Evolutionary conservation across 306 rosid genomes (phyloP).

Genomic region (Trifolium repens): DNA sequence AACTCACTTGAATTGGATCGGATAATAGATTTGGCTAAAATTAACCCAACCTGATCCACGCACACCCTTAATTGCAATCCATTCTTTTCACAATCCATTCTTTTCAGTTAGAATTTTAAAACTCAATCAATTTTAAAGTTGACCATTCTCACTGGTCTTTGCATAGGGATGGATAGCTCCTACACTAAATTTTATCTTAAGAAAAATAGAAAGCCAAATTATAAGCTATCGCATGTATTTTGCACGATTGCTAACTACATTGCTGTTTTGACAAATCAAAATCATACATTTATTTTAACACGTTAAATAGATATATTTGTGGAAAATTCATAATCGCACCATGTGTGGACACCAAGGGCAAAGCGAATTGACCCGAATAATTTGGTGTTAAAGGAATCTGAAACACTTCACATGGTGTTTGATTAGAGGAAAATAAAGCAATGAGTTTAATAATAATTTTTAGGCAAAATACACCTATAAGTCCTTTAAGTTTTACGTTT

Average conservation of each 20-base stretch:
- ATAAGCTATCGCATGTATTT: neutral
- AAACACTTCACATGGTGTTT: conserved; percentile 11
- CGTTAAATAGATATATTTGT: neutral
- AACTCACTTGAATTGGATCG: too few species aligned
- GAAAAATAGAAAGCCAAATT: neutral
- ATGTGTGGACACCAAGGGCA: conserved; percentile 1
- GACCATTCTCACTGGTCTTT: too few species aligned
- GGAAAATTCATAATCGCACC: neutral
- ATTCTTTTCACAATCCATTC: too few species aligned
- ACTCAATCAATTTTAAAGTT: neutral
- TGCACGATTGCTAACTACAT: neutral
- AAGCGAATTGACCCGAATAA: neutral
- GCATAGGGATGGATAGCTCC: neutral
- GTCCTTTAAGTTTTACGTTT: too few species aligned
- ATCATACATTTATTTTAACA: neutral
- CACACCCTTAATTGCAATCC: too few species aligned
- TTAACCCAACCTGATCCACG: too few species aligned
- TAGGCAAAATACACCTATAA: too few species aligned
- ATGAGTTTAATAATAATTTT: neutral
- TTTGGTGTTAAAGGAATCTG: neutral
- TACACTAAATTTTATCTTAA: neutral
- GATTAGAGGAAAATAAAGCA: neutral
- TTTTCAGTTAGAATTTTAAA: too few species aligned
- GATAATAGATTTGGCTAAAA: too few species aligned
- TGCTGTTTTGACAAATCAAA: neutral